These are phyloP conservation scores for Penicillium sp. DNA, from an alignment of 2,329 filamentous ascomycete genomes.

Conservation along the genomic window DNA sequence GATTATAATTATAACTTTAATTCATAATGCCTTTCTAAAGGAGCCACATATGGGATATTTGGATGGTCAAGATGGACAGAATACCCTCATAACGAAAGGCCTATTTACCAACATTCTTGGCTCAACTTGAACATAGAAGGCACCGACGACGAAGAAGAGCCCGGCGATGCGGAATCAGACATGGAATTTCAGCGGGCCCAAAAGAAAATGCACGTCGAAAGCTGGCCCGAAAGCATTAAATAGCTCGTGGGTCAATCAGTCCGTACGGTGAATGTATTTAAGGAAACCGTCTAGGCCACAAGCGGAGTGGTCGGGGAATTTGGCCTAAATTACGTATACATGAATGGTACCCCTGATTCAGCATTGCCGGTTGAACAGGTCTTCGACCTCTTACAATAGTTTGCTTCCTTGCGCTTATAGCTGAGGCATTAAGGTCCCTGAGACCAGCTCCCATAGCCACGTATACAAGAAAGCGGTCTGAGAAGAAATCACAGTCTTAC, in stretches of 20 bases:
- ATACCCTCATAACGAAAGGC: conserved; percentile 17
- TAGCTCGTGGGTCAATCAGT: not conserved
- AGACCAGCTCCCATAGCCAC: no score
- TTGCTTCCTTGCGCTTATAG: no score
- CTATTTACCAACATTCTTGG: conserved; percentile 22
- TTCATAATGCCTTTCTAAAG: conserved; percentile 10
- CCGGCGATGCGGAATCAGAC: not conserved
- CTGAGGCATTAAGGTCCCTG: no score
- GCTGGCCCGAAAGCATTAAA: not conserved
- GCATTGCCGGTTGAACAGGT: no score
- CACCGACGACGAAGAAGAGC: conserved; percentile 13
- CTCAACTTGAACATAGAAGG: conserved; percentile 10
- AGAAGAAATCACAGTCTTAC: no score
- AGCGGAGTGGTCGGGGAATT: no score
- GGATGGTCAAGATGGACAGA: conserved; percentile 22
- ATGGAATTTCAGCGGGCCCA: not conserved
- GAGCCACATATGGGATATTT: conserved; percentile 20
- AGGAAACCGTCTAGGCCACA: no score
- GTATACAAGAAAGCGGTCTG: no score
- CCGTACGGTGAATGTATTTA: no score
- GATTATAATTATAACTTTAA: conserved; percentile 6
- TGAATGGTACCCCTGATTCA: no score
- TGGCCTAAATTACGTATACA: no score
- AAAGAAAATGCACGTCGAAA: not conserved
- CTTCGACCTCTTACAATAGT: no score